Percentiles rank a stretch among this genome's conserved stretches.
Conservation (phyloP, 2,329 filamentous ascomycete species). For the Apiospora aurea region DNA sequence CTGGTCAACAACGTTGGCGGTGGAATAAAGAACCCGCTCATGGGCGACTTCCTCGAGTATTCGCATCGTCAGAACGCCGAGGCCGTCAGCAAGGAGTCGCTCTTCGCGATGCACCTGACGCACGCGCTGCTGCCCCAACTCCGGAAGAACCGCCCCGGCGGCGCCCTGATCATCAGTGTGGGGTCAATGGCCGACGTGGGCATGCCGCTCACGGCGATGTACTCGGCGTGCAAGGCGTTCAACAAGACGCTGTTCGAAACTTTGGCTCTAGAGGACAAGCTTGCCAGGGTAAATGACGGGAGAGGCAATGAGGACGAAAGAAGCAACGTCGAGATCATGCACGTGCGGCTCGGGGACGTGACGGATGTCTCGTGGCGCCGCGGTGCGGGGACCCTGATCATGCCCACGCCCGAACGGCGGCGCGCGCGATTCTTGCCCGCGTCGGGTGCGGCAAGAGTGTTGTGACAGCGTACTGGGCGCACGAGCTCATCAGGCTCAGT, state of each 20-base stretch:
- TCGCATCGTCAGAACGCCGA: not conserved
- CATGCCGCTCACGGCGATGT: not conserved
- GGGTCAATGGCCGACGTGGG: not conserved
- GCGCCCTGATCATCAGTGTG: not conserved
- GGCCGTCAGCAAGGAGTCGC: not conserved
- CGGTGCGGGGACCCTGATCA: not conserved
- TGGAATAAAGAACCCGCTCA: not conserved
- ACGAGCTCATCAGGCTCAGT: not conserved
- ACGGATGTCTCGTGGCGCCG: not conserved
- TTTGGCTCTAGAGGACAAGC: not conserved
- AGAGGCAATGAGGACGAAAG: not conserved
- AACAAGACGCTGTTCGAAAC: not conserved
- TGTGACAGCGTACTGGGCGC: not conserved
- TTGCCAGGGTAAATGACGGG: not conserved
- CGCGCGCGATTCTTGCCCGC: not conserved
- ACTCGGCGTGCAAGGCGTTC: not conserved
- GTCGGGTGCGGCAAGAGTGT: not conserved
- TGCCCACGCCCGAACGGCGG: not conserved
- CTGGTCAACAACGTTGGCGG: not conserved
- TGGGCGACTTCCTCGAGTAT: not conserved
- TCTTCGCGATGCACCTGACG: constrained; percentile 7
- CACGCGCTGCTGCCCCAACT: not conserved
- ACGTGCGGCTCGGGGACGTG: not conserved
- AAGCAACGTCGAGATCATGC: not conserved
- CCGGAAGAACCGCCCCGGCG: not conserved